Evolutionary conservation across 495 filamentous ascomycete genomes (phyloP).

Genomic region (Aspergillus taichungensis): DNA sequence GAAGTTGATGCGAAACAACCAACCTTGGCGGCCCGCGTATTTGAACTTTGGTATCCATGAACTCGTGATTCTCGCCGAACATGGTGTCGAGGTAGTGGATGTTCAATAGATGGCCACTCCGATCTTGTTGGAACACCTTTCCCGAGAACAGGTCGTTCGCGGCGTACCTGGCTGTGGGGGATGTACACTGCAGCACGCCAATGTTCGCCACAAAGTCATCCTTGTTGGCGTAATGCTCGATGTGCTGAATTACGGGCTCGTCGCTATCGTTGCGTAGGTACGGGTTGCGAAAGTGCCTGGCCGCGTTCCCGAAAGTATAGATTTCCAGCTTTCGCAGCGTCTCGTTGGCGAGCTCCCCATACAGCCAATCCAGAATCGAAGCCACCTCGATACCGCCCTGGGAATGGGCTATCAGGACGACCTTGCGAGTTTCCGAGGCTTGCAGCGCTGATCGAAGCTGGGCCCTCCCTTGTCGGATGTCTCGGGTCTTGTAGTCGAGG

Average conservation of each 20-base stretch:
- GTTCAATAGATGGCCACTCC: constrained; percentile 57
- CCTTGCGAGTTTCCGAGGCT: constrained; percentile 45
- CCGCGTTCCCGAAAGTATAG: constrained; percentile 68
- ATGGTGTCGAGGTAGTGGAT: constrained; percentile 66
- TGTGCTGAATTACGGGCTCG: constrained; percentile 45
- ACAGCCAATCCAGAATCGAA: constrained; percentile 60
- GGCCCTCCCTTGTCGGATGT: constrained; percentile 39
- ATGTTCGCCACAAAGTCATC: constrained; percentile 63
- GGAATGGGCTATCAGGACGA: constrained; percentile 65
- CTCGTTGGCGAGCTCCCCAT: constrained; percentile 55
- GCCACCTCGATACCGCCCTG: constrained; percentile 65
- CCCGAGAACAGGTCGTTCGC: constrained; percentile 50
- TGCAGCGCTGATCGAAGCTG: constrained; percentile 2
- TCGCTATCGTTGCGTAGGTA: constrained; percentile 24
- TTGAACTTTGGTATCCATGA: constrained; percentile 8
- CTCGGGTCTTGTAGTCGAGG: constrained; percentile 54
- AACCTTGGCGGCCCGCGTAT: too few relatives aligned
- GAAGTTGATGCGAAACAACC: too few relatives aligned
- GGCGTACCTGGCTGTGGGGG: constrained; percentile 19
- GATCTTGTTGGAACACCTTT: constrained; percentile 52
- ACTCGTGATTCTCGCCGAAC: constrained; percentile 37
- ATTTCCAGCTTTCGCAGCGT: constrained; percentile 57
- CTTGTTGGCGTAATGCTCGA: constrained; percentile 74
- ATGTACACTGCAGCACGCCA: constrained; percentile 58
- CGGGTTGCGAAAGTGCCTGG: constrained; percentile 73